phyloP scores from a whole-genome alignment of 306 rosid species.

The Vigna trinervia region DNA sequence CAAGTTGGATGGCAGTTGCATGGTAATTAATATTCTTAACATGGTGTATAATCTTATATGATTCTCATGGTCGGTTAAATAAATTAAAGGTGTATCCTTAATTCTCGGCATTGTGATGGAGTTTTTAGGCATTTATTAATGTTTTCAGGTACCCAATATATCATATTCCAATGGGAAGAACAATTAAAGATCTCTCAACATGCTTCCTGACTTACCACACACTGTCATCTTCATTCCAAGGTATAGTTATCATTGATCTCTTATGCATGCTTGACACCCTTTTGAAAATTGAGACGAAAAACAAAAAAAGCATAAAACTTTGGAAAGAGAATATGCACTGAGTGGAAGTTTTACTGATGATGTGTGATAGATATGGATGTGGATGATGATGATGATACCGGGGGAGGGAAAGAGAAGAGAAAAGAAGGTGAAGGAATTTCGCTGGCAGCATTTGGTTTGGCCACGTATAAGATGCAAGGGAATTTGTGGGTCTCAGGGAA shows the following conservation, averaged over 20 bases:
- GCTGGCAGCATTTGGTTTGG: constrained; percentile 85
- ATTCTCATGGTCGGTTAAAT: background rate
- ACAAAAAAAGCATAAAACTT: background rate
- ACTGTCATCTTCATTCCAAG: constrained; percentile 96
- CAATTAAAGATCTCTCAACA: constrained; percentile 88
- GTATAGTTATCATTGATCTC: constrained; percentile 43
- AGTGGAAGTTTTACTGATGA: background rate
- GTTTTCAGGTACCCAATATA: constrained; percentile 94
- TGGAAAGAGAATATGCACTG: constrained; percentile 22
- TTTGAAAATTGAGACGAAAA: background rate
- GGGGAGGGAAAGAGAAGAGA: constrained; percentile 55
- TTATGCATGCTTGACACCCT: background rate
- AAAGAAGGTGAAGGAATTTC: constrained; percentile 70
- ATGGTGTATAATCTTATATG: background rate
- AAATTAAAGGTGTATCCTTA: background rate
- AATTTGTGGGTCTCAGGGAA: constrained; percentile 80
- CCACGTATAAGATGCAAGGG: constrained; percentile 94
- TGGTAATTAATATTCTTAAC: constrained; percentile 56
- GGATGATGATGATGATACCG: constrained; percentile 67
- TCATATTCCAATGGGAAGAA: constrained; percentile 98
- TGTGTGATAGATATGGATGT: constrained; percentile 62
- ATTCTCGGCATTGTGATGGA: constrained; percentile 5
- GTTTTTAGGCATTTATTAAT: constrained; percentile 2
- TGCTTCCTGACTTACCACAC: constrained; percentile 97
- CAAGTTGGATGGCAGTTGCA: constrained; percentile 98